A percentile compares a stretch with the other conserved stretches of the same genome.
Conservation (phyloP, 148 eudicot species). For the Camellia japonica region DNA sequence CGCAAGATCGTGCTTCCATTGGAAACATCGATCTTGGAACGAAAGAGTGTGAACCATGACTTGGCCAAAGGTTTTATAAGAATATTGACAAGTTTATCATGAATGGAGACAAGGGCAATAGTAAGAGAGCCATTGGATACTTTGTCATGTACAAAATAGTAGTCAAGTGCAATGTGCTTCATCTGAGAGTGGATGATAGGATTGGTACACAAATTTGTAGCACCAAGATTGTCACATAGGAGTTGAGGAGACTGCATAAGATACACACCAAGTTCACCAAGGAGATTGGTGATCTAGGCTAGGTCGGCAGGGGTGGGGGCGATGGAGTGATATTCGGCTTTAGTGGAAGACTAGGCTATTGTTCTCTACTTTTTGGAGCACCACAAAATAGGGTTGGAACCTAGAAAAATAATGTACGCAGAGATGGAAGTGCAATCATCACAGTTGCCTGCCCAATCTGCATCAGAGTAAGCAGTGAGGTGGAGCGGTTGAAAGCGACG, state of each 20-base stretch:
- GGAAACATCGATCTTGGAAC: too few species aligned
- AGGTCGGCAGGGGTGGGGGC: not conserved
- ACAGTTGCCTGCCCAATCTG: constrained; percentile 11
- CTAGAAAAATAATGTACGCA: not conserved
- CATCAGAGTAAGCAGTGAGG: not conserved
- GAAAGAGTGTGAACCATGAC: too few species aligned
- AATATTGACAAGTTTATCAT: not conserved
- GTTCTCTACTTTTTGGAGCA: not conserved
- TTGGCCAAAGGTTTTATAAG: not conserved
- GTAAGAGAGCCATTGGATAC: not conserved
- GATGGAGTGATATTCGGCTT: constrained; percentile 5
- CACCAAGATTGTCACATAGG: constrained; percentile 6
- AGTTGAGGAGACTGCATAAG: not conserved
- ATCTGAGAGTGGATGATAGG: not conserved
- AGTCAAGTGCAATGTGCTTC: constrained; percentile 11
- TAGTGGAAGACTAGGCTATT: not conserved
- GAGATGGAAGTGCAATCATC: not conserved
- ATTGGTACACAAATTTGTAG: not conserved
- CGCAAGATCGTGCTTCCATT: too few species aligned
- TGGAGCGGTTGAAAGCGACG: not conserved
- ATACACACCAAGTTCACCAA: not conserved
- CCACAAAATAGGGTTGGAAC: not conserved
- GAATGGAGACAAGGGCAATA: not conserved
- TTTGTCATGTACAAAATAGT: not conserved
- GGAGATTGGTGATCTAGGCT: not conserved